Conservation (phyloP, 1,139 yeast species). For the Spathaspora jeffriesii region DNA sequence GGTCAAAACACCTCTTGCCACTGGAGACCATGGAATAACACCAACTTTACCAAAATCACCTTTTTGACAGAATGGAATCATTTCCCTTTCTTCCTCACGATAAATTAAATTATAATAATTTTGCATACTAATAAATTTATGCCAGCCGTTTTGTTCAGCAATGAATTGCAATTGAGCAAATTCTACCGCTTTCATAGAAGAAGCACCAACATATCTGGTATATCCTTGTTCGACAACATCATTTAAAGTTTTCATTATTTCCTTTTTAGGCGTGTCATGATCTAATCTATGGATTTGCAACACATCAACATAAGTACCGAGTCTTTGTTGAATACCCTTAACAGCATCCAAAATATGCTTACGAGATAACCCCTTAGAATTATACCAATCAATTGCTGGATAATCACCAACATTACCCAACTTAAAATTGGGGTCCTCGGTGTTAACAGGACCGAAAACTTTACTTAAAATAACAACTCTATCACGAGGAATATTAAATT, state of each 20-base stretch:
- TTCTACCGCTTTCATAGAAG: constrained; percentile 50
- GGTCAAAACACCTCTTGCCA: constrained; percentile 47
- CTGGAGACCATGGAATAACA: constrained; percentile 53
- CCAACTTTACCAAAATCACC: constrained; percentile 40
- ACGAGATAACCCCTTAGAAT: constrained; percentile 33
- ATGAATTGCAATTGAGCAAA: constrained; percentile 51
- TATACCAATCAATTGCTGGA: constrained; percentile 16
- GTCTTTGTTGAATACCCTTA: constrained; percentile 45
- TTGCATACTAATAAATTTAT: constrained; percentile 61
- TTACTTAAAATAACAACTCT: constrained; percentile 42
- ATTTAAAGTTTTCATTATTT: constrained; percentile 55
- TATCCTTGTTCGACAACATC: constrained; percentile 50
- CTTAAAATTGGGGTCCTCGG: constrained; percentile 22
- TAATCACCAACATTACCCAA: constrained; percentile 6
- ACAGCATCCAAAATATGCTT: constrained; percentile 57
- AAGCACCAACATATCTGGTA: constrained; percentile 60
- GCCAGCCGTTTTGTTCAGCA: constrained; percentile 54
- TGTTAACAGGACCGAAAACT: constrained; percentile 25
- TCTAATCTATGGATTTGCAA: constrained; percentile 55
- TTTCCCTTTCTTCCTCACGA: constrained; percentile 63
- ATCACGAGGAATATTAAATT: constrained; percentile 24
- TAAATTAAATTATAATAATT: constrained; percentile 54
- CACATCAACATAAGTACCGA: constrained; percentile 54
- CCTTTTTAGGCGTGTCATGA: constrained; percentile 40
- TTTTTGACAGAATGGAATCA: constrained; percentile 49